Evolutionary conservation across 2,329 filamentous ascomycete genomes (phyloP).

Genomic region (Ceratocystis harringtonii): DNA sequence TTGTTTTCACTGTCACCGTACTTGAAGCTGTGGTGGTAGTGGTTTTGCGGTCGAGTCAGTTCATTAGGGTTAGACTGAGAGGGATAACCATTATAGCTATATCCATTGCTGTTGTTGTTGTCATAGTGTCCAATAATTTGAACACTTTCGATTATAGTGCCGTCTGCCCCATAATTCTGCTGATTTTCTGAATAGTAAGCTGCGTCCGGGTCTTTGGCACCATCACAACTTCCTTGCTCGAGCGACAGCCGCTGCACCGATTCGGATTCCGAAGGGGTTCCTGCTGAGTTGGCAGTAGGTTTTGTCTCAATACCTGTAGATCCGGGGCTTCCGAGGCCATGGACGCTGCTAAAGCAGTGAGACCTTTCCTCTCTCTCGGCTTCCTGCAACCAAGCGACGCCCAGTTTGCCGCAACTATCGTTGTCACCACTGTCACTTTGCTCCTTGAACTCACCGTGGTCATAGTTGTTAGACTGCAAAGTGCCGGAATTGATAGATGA

Average conservation of each 20-base stretch:
- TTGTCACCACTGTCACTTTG: conserved; percentile 22
- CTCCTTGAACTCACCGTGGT: conserved; percentile 1
- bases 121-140: not conserved
- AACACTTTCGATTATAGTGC: not conserved
- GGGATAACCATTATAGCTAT: not conserved
- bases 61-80: not conserved
- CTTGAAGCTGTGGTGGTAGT: not conserved
- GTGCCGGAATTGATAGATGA: not conserved
- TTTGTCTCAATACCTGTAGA: not conserved
- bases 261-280: not conserved
- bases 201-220: not conserved
- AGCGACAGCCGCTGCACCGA: not conserved
- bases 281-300: not conserved
- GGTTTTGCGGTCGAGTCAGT: conserved; percentile 19
- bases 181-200: not conserved
- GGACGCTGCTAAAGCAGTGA: not conserved
- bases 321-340: not conserved
- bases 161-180: not conserved
- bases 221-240: not conserved
- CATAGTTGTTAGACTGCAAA: not conserved
- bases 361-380: conserved; percentile 62
- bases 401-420: too few species aligned
- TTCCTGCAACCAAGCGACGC: too few species aligned
- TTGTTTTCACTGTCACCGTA: conserved; percentile 21
- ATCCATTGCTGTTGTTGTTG: not conserved